Base-by-base conservation (phyloP, 768 basidiomycete genomes). In the Russula vinacea region DNA sequence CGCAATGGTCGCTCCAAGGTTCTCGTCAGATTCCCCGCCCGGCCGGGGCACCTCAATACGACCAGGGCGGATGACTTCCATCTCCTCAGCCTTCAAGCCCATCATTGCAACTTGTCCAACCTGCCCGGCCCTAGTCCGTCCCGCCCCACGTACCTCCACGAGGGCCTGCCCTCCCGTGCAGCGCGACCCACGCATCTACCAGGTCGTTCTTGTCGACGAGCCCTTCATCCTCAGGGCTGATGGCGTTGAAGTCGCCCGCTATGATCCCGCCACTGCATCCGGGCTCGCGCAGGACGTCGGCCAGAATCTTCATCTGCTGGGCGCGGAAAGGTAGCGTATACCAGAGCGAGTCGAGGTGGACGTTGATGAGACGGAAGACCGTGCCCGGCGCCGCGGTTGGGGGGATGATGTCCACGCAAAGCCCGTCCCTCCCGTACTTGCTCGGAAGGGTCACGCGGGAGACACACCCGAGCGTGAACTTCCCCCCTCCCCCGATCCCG, bases 171-270 rank as follows among this genome's bases (percentile, higher is more conserved):
- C 47, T 67, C 56, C 75, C 76, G 35, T 74, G 73, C 69, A 80
- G 64, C 24, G 70, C 71, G 67, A 76, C 70, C 79, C 79, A 80
- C 13, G 77, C 78, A 72, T 80, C 79, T 2, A 78, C 70, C 70
- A 80, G 75, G 22, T 59, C 70, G 72, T 77, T 66, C 62, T 76
- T 68, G 60, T 75, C 73, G 67, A 79, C 58, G 58, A 79, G 75
- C 50, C 2, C 59, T 58, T 76, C 51, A 69, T 80, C 78, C 56
- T 73, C 70, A 54, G 75, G 73, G 68, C 62, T 62, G 70, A 78
- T 75, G 37, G 80, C 76, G 68, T 79, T 42, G 40, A 19, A 42
- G 40, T 42, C 40, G 4, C 40, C 40, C 16, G 40, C 40, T 0
- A 42, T 42, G 49, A 80, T 76, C 2, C 79, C 77, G 33, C 77